A percentile compares a stretch with the other conserved stretches of the same genome.
Evolutionary conservation across 805 yeast genomes (phyloP).

Genomic region (Starmera dryadoides): DNA sequence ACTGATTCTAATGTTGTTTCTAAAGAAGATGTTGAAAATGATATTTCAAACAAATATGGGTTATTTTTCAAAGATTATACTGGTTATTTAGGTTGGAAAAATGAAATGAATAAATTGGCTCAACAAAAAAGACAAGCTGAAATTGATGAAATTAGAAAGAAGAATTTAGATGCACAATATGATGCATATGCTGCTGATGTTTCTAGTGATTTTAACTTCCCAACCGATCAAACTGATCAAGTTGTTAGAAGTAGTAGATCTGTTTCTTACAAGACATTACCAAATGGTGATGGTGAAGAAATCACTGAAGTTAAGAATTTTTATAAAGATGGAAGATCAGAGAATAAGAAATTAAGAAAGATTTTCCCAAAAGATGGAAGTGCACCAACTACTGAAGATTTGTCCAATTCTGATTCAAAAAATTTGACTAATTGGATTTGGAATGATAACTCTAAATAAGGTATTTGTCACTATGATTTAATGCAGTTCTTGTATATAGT

Average conservation of each 20-base stretch:
- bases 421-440: conserved; percentile 15
- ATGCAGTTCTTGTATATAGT: no score
- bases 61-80: conserved; percentile 58
- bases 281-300: conserved; percentile 37
- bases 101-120: conserved; percentile 42
- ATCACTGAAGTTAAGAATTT: conserved; percentile 27
- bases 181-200: conserved; percentile 11
- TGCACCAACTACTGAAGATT: conserved; percentile 24
- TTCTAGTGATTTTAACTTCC: conserved; percentile 13
- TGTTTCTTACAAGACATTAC: conserved; percentile 27
- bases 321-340: conserved; percentile 36
- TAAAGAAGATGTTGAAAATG: conserved; percentile 51
- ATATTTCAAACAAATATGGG: conserved; percentile 40
- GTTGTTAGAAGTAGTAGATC: conserved; percentile 32
- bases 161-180: conserved; percentile 9
- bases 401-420: background rate
- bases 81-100: conserved; percentile 61
- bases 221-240: conserved; percentile 12
- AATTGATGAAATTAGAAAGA: conserved; percentile 10
- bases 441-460: conserved; percentile 5
- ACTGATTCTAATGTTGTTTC: conserved; percentile 32
- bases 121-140: conserved; percentile 15
- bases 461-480: no score
- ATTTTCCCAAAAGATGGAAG: conserved; percentile 30
- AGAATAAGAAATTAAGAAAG: conserved; percentile 30